These are phyloP conservation scores for Colletotrichum falcatum DNA, from an alignment of 2,329 filamentous ascomycete genomes.

Conservation along the genomic window DNA sequence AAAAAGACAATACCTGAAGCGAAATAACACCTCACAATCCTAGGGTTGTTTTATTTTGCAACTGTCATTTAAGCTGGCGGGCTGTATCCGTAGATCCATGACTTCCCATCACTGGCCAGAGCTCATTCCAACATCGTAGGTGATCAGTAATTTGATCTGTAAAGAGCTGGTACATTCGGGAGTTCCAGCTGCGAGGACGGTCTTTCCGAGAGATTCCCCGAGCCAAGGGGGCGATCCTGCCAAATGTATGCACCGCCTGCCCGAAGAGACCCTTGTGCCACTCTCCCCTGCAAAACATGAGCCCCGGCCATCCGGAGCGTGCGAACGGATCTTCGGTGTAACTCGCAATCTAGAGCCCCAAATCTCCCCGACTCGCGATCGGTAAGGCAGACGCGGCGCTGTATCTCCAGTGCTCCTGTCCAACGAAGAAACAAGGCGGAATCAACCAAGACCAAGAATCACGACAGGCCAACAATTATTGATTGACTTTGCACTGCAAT, in stretches of 20 bases:
- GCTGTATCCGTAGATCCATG: neutral
- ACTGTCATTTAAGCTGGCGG: neutral
- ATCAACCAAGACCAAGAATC: neutral
- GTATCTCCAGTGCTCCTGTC: neutral
- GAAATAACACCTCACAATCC: neutral
- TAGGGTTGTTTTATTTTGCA: no score
- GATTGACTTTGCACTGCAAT: neutral
- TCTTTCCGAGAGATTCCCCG: conserved; percentile 34
- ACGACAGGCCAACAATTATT: neutral
- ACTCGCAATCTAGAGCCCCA: conserved; percentile 7
- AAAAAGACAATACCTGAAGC: neutral
- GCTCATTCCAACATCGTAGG: neutral
- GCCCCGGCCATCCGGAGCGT: conserved; percentile 12
- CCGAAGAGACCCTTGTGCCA: conserved; percentile 1
- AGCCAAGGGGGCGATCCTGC: conserved; percentile 17
- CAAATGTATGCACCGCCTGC: conserved; percentile 11
- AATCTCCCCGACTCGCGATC: conserved; percentile 13
- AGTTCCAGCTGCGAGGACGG: neutral
- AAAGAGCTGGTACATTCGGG: neutral
- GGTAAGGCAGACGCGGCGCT: neutral
- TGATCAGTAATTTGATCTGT: neutral
- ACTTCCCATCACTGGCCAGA: no score
- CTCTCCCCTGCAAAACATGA: conserved; percentile 12
- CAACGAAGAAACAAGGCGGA: neutral
- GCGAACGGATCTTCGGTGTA: conserved; percentile 26